Evolutionary conservation across 1,284 basidiomycete genomes (phyloP).

Genomic region (Malassezia equina): DNA sequence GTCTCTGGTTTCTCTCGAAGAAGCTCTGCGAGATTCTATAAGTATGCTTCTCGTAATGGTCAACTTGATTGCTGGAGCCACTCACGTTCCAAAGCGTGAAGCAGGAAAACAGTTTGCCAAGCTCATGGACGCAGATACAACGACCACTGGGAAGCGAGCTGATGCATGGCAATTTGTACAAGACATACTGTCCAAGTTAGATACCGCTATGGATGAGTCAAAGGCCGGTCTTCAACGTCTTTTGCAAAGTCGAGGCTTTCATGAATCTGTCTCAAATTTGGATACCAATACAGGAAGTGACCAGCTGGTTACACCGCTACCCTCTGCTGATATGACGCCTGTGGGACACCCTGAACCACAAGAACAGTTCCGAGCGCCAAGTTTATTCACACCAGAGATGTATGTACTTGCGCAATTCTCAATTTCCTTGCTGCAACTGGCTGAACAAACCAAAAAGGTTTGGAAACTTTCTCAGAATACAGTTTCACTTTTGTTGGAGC

Average conservation of each 20-base stretch:
- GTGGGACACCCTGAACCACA: no score
- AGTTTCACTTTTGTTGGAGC: constrained; percentile 8
- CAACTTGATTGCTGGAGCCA: not conserved
- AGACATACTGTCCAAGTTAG: not conserved
- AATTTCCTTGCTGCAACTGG: constrained; percentile 32
- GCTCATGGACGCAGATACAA: not conserved
- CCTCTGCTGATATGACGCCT: not conserved
- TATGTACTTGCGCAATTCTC: constrained; percentile 30
- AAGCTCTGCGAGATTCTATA: not conserved
- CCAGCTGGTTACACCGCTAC: not conserved
- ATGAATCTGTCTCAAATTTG: not conserved
- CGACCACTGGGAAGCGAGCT: not conserved
- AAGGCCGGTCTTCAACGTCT: not conserved
- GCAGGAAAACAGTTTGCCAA: not conserved
- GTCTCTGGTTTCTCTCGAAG: constrained; percentile 4
- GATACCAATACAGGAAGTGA: not conserved
- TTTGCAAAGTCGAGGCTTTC: not conserved
- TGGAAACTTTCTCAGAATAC: constrained; percentile 11
- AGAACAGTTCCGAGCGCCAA: not conserved
- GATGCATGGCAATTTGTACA: not conserved
- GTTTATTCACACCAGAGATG: constrained; percentile 24
- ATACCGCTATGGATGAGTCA: not conserved
- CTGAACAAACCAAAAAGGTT: constrained; percentile 17
- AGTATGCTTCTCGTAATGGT: not conserved
- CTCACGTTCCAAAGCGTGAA: not conserved